Base-by-base conservation (phyloP, 169 alveolate genomes). In the Plasmodium gallinaceum region DNA sequence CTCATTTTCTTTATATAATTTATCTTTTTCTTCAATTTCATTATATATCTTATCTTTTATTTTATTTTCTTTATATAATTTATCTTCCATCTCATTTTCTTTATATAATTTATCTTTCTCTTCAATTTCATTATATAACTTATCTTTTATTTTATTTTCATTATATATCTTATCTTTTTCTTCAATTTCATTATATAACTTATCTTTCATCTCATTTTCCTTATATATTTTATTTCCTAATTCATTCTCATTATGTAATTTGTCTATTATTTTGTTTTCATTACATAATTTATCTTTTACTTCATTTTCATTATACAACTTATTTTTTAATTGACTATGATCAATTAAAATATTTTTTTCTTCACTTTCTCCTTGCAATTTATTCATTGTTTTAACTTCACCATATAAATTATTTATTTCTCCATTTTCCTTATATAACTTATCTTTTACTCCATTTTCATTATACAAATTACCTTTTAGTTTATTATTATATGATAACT, bases 281-380 rank as follows among this genome's bases (percentile, higher is more conserved):
- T 57, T 43, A 57, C 39, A 74, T 26, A 74, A 26, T 39, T 58
- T 74, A 39, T 64, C 39, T 12, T 24, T 74, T 6, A 74, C 73
- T 58, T n/a, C 54, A 9, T 39, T 52, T 42, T 74, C 52, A 58
- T 74, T 74, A 12, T 22, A 54, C 2, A 74, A 10, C 52, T n/a
- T 22, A 39, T 57, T 64, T 16, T 57, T 24, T 2, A n/a, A 10
- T n/a, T 43, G 43, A 22, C 54, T 9, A 0, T 10, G 6, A 57
- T 57, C 2, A 16, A 2, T 1, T 14, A 16, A 22, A 0, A 5
- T 9, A 14, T 57, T 26, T 16, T 16, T 22, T 14, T 10, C 37
- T 18, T 24, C 24, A 26, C 37, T 65, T 37, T 65, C 65, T 9
- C 14, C 65, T 7, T 57, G 9, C 20, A 57, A 57, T 57, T 6